Evolutionary conservation across 2,329 filamentous ascomycete species (phyloP), one percentile per base, ranked within the genome.

Genomic region (Dryadomyces sulphureus): DNA sequence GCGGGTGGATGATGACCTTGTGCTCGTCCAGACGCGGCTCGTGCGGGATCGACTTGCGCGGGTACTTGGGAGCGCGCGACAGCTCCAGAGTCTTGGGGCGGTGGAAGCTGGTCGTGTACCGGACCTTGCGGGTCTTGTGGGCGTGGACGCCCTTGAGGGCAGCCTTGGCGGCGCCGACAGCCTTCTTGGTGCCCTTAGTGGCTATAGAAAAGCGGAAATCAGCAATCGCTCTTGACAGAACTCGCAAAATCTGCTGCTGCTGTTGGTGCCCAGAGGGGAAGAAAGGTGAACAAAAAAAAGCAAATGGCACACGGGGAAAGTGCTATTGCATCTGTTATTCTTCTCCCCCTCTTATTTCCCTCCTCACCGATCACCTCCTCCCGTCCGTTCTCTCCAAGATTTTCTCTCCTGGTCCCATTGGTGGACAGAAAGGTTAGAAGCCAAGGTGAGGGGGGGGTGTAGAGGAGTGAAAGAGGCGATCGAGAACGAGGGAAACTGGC

Each of bases 1-100:
- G 79, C 57, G 92, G 92, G 81, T 95, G 87, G 65, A 96, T 76
- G 68, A 98, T 84, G 67, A 96, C 77, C 81, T 94, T 95, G 79
- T 89, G 85, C 73, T 90, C 85, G 73, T 98, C 92, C 62, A 98
- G 85, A 60, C 88, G 84, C 59, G 89, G 83, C 65, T 79, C 77
- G 68, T 90, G 83, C 61, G 85, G 81, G 66, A 98, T 79, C 57
- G 87, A 89, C 78, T 92, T 94, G 75, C 90, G 88, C 58, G 86
- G 89, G 79, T 94, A 96, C 75, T 94, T 94, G 68, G 90, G 89
- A 43, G 81, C 69, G 64, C 92, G 86, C 60, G 87, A 84, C 60
- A 95, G 80, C 69, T 84, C 73, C 62, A 95, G 85, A 57, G 89
- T 96, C 83, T 96, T 96, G 64, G 92, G 92, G 62, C 79, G 81